These are phyloP conservation scores for Beauveria rudraprayagi DNA, from an alignment of 2,329 filamentous ascomycete species.

Conservation along the genomic window DNA sequence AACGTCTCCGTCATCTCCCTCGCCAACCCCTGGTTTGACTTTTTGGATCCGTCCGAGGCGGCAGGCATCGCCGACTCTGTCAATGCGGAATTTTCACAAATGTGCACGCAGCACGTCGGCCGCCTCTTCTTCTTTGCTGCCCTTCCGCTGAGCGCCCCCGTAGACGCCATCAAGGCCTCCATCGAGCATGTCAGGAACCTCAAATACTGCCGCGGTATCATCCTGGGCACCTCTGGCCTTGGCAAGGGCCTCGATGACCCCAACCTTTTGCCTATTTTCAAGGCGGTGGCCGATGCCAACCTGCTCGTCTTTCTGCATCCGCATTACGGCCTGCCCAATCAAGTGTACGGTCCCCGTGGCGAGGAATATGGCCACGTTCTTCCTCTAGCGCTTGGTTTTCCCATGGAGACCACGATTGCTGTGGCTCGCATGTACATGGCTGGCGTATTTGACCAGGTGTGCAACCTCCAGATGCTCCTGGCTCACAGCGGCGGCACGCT, in stretches of 20 bases:
- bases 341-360: slow-evolving; percentile 68
- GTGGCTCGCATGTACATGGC: slow-evolving; percentile 81
- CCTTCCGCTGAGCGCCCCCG: slow-evolving; percentile 64
- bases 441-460: slow-evolving; percentile 73
- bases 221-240: slow-evolving; percentile 77
- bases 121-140: slow-evolving; percentile 77
- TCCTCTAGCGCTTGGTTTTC: slow-evolving; percentile 78
- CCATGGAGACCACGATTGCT: slow-evolving; percentile 87
- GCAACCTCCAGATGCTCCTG: slow-evolving; percentile 62
- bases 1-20: slow-evolving; percentile 78
- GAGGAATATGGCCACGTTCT: slow-evolving; percentile 79
- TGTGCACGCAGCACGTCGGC: slow-evolving; percentile 59
- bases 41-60: slow-evolving; percentile 55
- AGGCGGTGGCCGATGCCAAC: slow-evolving; percentile 54
- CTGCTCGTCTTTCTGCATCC: slow-evolving; percentile 79
- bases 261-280: slow-evolving; percentile 62
- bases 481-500: slow-evolving; percentile 85
- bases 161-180: slow-evolving; percentile 53
- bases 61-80: slow-evolving; percentile 55
- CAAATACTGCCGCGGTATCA: slow-evolving; percentile 70
- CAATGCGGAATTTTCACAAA: slow-evolving; percentile 68
- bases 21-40: slow-evolving; percentile 93
- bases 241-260: slow-evolving; percentile 76
- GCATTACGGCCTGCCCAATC: slow-evolving; percentile 77
- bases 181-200: slow-evolving; percentile 55